phyloP scores from a whole-genome alignment of 805 yeast genomes.

The Danielozyma ontarioensis region DNA sequence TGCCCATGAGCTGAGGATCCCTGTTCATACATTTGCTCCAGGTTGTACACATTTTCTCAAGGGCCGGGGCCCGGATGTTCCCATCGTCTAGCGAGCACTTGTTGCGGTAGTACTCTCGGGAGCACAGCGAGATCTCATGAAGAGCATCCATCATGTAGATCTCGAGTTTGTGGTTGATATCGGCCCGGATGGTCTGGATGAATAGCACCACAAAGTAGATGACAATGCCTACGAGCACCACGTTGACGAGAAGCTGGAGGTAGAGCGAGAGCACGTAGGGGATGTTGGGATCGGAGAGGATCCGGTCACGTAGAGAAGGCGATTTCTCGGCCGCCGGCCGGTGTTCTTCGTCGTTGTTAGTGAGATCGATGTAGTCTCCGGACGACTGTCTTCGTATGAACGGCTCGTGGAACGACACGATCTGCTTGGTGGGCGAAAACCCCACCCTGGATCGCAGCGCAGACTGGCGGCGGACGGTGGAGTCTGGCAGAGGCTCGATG shows the following conservation, averaged over 20 bases:
- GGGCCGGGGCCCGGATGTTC: slow-evolving; percentile 59
- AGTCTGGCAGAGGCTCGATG: too few species aligned
- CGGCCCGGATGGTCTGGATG: slow-evolving; percentile 53
- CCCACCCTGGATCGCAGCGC: neutral
- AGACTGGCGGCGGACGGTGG: too few species aligned
- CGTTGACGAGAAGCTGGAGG: slow-evolving; percentile 58
- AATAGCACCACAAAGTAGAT: slow-evolving; percentile 48
- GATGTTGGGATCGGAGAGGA: slow-evolving; percentile 35
- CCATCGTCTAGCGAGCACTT: slow-evolving; percentile 55
- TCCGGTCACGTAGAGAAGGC: neutral
- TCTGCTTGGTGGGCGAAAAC: neutral
- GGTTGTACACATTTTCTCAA: slow-evolving; percentile 60
- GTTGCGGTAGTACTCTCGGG: slow-evolving; percentile 63
- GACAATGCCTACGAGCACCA: slow-evolving; percentile 45
- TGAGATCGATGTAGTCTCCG: neutral
- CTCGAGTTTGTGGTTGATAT: slow-evolving; percentile 67
- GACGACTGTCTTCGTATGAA: neutral
- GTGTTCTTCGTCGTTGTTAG: neutral
- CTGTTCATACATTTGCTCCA: slow-evolving; percentile 83
- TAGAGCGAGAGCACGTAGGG: slow-evolving; percentile 60
- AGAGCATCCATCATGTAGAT: slow-evolving; percentile 54
- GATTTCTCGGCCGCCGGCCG: neutral
- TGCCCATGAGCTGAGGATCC: slow-evolving; percentile 64
- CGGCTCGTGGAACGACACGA: too few species aligned
- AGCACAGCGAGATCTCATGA: slow-evolving; percentile 64